Evolutionary conservation across 345 rosid species (phyloP).

Genomic region (Eucalyptus fibrosa): DNA sequence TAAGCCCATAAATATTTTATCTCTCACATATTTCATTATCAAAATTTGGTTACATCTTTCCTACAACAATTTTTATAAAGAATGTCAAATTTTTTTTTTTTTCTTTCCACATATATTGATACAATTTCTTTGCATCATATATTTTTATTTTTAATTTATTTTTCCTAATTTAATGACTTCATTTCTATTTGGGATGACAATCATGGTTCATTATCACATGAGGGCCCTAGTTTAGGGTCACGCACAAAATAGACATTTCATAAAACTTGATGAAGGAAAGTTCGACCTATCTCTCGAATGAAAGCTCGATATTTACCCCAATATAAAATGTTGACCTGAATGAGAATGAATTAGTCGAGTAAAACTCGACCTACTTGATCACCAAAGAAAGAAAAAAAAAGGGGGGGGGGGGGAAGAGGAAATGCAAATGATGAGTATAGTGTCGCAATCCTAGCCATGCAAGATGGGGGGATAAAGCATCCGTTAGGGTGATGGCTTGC

Average conservation of each 20-base stretch:
- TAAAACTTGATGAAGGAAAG: background rate
- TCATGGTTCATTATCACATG: background rate
- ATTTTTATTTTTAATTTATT: background rate
- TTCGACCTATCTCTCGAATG: background rate
- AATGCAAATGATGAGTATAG: background rate
- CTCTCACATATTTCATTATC: background rate
- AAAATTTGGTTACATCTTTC: background rate
- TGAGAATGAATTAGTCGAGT: background rate
- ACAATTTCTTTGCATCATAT: background rate
- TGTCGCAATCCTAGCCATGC: background rate
- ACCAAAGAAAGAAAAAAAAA: background rate
- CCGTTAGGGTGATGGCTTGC: background rate
- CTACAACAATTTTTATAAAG: background rate
- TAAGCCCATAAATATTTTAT: background rate
- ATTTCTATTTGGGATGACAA: background rate
- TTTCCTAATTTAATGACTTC: background rate
- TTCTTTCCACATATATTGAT: no score
- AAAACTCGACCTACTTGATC: background rate
- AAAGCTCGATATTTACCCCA: background rate
- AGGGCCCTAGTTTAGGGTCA: background rate
- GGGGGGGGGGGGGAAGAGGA: fast-evolving
- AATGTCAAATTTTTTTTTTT: background rate
- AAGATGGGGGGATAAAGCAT: background rate
- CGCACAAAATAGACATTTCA: fast-evolving
- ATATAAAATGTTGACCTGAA: background rate